These are phyloP conservation scores for Moricandia arvensis DNA, from an alignment of 345 rosid genomes.

Conservation along the genomic window DNA sequence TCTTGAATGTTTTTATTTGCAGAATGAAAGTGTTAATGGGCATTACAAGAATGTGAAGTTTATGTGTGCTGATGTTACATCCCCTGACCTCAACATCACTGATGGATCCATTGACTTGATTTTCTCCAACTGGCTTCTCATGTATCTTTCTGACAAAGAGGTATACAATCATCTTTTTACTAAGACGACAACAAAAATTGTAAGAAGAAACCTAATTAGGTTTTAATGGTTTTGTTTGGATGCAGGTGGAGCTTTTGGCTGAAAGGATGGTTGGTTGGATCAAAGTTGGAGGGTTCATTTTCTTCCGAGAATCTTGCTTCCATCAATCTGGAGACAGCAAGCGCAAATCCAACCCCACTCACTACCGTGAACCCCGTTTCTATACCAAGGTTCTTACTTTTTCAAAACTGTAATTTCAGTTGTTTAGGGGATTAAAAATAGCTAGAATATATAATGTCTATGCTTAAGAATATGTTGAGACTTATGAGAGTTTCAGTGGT, in stretches of 20 bases:
- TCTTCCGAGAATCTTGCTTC: constrained; percentile 98
- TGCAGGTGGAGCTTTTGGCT: constrained; percentile 72
- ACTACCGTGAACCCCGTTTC: constrained; percentile 95
- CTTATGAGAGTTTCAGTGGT: not conserved
- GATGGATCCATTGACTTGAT: constrained; percentile 80
- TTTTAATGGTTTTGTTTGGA: not conserved
- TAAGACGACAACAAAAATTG: too few relatives aligned
- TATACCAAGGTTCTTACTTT: constrained; percentile 63
- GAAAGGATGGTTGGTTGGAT: constrained; percentile 85
- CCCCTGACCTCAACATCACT: constrained; percentile 62
- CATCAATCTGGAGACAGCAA: constrained; percentile 93
- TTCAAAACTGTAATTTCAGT: not conserved
- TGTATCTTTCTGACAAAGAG: constrained; percentile 97
- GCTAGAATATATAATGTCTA: not conserved
- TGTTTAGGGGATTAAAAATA: not conserved
- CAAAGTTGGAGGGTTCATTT: constrained; percentile 82
- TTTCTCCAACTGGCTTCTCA: constrained; percentile 92
- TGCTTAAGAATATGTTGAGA: not conserved
- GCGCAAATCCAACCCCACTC: constrained; percentile 82
- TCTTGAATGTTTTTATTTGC: constrained; percentile 20
- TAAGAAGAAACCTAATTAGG: not conserved
- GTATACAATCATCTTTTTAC: constrained; percentile 32
- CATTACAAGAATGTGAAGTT: constrained; percentile 83
- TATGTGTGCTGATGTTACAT: constrained; percentile 86
- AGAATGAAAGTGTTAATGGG: constrained; percentile 81